These are phyloP conservation scores for Neobulgaria alba DNA, from an alignment of 2,329 filamentous ascomycete genomes.

Conservation along the genomic window DNA sequence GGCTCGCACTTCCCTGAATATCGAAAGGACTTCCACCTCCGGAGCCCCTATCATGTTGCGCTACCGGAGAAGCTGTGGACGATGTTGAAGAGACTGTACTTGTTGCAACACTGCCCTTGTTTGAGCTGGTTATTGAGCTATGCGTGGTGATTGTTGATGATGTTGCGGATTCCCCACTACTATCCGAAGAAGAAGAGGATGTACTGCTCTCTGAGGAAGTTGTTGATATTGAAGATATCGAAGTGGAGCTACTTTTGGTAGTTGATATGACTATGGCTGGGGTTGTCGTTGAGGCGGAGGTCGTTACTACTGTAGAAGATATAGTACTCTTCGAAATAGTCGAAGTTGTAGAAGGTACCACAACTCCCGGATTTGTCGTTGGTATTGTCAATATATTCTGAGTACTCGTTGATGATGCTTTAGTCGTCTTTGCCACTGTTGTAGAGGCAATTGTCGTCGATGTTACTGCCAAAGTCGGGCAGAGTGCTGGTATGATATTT, in stretches of 20 bases:
- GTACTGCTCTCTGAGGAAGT: conserved; percentile 16
- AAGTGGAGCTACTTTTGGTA: not conserved
- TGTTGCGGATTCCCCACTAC: conserved; percentile 1
- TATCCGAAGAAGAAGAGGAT: too few relatives aligned
- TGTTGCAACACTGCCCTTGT: conserved; percentile 2
- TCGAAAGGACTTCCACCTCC: conserved; percentile 24
- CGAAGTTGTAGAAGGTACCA: conserved; percentile 7
- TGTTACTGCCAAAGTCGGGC: conserved; percentile 13
- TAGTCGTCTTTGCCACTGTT: conserved; percentile 3
- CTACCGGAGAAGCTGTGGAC: conserved; percentile 2
- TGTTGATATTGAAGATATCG: not conserved
- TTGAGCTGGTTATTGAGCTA: conserved; percentile 1
- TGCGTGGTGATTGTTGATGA: conserved; percentile 4
- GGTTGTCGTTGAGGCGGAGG: not conserved
- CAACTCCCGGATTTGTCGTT: conserved; percentile 6
- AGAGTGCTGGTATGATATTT: conserved; percentile 24
- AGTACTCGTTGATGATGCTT: conserved; percentile 1
- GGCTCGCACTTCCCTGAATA: conserved; percentile 12
- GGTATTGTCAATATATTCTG: conserved; percentile 7
- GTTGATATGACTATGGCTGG: not conserved
- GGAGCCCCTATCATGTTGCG: conserved; percentile 6
- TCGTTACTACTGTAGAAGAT: not conserved
- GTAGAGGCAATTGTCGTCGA: conserved; percentile 8
- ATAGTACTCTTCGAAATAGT: conserved; percentile 1
- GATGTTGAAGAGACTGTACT: conserved; percentile 4